These are phyloP conservation scores for Ricinus communis DNA, from an alignment of 345 rosid genomes.

Conservation along the genomic window DNA sequence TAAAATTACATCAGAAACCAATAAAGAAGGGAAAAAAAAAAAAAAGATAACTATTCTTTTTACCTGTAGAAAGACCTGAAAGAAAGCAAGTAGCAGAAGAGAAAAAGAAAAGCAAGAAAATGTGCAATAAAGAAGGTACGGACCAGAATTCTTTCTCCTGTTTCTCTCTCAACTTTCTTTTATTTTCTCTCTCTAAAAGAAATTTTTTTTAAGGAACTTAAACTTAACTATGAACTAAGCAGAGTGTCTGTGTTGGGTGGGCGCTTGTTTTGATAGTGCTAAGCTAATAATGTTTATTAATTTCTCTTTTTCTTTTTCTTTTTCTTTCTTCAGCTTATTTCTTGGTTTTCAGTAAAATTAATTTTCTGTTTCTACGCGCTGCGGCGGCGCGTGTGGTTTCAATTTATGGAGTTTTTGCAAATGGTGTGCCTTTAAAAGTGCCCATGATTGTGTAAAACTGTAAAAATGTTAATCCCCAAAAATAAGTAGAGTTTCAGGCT, in stretches of 20 bases:
- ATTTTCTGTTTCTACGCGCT: background rate
- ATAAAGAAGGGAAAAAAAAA: background rate
- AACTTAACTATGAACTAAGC: background rate
- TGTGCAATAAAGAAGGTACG: constrained; percentile 3
- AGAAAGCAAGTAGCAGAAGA: no score
- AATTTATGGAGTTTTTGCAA: background rate
- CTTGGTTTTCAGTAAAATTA: background rate
- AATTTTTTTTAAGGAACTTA: no score
- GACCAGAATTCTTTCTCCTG: background rate
- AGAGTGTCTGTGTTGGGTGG: background rate
- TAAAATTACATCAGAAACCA: background rate
- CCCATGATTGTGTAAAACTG: background rate
- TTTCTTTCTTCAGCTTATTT: background rate
- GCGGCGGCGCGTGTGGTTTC: constrained; percentile 7
- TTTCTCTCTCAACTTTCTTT: background rate
- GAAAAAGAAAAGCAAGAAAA: background rate
- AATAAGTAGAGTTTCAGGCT: background rate
- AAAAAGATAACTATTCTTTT: background rate
- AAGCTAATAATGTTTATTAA: background rate
- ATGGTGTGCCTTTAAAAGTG: background rate
- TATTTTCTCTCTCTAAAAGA: background rate
- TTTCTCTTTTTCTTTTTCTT: background rate
- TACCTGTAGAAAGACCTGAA: constrained; percentile 7
- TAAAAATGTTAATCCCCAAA: constrained; percentile 3
- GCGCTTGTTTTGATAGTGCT: background rate